These are phyloP conservation scores for Paspalum vaginatum DNA, from an alignment of 176 grass and related monocot genomes.

Conservation along the genomic window DNA sequence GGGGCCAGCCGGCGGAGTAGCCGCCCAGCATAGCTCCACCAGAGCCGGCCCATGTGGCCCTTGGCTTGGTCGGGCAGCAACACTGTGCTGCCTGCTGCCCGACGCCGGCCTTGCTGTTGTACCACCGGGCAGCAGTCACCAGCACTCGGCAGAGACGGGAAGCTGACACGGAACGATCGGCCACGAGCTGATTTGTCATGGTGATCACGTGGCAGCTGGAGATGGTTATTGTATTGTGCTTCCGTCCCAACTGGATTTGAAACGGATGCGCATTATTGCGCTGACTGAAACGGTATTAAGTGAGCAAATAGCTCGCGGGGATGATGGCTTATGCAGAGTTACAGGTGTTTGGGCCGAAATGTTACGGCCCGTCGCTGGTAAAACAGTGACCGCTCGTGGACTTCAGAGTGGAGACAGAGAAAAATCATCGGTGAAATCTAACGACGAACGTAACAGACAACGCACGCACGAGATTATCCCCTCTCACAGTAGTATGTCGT, in stretches of 20 bases:
- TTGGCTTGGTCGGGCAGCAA: slow-evolving; percentile 27
- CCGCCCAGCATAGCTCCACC: slow-evolving; percentile 26
- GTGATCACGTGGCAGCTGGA: not conserved
- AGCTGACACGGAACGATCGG: not conserved
- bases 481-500: too few species aligned
- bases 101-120: not conserved
- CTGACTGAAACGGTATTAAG: not conserved
- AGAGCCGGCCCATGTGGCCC: slow-evolving; percentile 60
- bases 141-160: not conserved
- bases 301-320: not conserved
- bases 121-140: not conserved
- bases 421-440: too few species aligned
- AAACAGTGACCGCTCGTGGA: slow-evolving; percentile 20
- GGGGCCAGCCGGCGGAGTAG: slow-evolving; percentile 30
- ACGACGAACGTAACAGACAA: too few species aligned
- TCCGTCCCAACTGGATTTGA: not conserved
- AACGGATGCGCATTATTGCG: not conserved
- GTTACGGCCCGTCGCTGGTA: not conserved
- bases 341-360: not conserved
- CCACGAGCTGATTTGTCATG: not conserved
- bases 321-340: not conserved
- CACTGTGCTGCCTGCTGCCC: not conserved
- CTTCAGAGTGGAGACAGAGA: not conserved
- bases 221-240: not conserved
- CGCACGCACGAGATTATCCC: too few species aligned